phyloP scores from a whole-genome alignment of 768 basidiomycete genomes.

The Auricularia auricula-judae region DNA sequence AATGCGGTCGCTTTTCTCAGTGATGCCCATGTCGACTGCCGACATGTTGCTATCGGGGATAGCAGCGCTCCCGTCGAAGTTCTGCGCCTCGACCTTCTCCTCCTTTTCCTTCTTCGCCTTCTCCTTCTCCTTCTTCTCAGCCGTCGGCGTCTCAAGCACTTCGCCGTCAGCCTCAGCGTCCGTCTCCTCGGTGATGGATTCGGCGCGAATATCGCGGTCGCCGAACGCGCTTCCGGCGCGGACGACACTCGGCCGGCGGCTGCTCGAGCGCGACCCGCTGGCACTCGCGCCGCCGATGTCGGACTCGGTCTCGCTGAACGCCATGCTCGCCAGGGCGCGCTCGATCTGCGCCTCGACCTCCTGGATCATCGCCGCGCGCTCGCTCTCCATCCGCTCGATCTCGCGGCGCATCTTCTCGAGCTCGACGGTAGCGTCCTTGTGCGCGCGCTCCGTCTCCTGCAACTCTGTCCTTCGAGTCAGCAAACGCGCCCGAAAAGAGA shows the following conservation, averaged over 20 bases:
- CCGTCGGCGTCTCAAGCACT: slow-evolving; percentile 6
- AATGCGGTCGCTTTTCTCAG: slow-evolving; percentile 75
- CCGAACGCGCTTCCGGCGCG: slow-evolving; percentile 38
- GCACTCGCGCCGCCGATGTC: slow-evolving; percentile 13
- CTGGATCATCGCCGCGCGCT: slow-evolving; percentile 83
- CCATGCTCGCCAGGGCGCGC: slow-evolving; percentile 72
- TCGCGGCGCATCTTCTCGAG: slow-evolving; percentile 71
- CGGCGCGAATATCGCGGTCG: slow-evolving; percentile 7
- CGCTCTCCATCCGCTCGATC: slow-evolving; percentile 82
- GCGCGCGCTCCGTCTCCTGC: slow-evolving; percentile 68
- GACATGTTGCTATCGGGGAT: slow-evolving; percentile 65
- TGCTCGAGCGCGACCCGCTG: slow-evolving; percentile 49
- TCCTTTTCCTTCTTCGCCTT: slow-evolving; percentile 43
- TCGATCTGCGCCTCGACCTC: slow-evolving; percentile 90
- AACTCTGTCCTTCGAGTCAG: slow-evolving; percentile 41
- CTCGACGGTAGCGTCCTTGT: slow-evolving; percentile 70
- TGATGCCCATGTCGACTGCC: slow-evolving; percentile 81
- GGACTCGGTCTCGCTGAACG: slow-evolving; percentile 65
- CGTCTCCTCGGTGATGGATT: not conserved
- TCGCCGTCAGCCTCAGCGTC: slow-evolving; percentile 25
- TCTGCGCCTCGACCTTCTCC: slow-evolving; percentile 28
- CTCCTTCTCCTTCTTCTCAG: slow-evolving; percentile 42
- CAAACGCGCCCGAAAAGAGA: not conserved
- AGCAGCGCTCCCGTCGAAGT: slow-evolving; percentile 63
- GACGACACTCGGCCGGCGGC: slow-evolving; percentile 49